phyloP scores from a whole-genome alignment of 768 basidiomycete species.

The Amanita subjunquillea region DNA sequence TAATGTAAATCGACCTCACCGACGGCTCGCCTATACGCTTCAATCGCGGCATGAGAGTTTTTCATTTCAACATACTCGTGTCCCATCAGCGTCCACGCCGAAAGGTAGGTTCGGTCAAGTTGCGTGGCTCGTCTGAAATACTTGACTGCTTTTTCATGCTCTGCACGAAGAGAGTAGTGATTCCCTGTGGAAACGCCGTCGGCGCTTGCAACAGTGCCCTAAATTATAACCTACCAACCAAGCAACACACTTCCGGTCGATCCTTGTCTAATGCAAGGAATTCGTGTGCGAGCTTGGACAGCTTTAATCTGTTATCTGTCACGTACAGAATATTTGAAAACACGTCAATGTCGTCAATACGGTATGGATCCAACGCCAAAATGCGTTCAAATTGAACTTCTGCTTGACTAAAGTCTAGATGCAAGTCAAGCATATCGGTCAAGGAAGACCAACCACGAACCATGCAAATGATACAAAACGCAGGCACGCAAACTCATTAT shows the following conservation, averaged over 20 bases:
- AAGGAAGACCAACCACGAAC: conserved; percentile 31
- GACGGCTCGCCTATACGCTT: conserved; percentile 92
- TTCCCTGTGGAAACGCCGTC: conserved; percentile 55
- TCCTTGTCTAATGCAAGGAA: conserved; percentile 86
- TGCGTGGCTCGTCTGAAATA: conserved; percentile 95
- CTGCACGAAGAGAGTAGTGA: conserved; percentile 86
- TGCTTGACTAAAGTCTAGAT: conserved; percentile 77
- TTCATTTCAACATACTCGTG: conserved; percentile 99
- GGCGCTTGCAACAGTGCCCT: neutral
- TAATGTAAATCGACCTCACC: conserved; percentile 38
- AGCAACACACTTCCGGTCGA: conserved; percentile 91
- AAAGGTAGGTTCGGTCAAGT: conserved; percentile 87
- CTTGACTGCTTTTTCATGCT: conserved; percentile 92
- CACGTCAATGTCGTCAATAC: conserved; percentile 91
- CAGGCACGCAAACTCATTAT: conserved; percentile 80
- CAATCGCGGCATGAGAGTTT: conserved; percentile 97
- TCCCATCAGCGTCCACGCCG: conserved; percentile 98
- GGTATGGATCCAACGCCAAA: conserved; percentile 69
- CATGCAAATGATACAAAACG: conserved; percentile 84
- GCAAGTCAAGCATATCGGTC: conserved; percentile 5
- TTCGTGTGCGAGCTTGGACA: conserved; percentile 87
- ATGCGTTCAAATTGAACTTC: conserved; percentile 81
- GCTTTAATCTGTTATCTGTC: conserved; percentile 77
- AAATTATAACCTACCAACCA: conserved; percentile 61
- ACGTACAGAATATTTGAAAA: conserved; percentile 97